Evolutionary conservation across 768 basidiomycete genomes (phyloP).

Genomic region (Psilocybe sp.): DNA sequence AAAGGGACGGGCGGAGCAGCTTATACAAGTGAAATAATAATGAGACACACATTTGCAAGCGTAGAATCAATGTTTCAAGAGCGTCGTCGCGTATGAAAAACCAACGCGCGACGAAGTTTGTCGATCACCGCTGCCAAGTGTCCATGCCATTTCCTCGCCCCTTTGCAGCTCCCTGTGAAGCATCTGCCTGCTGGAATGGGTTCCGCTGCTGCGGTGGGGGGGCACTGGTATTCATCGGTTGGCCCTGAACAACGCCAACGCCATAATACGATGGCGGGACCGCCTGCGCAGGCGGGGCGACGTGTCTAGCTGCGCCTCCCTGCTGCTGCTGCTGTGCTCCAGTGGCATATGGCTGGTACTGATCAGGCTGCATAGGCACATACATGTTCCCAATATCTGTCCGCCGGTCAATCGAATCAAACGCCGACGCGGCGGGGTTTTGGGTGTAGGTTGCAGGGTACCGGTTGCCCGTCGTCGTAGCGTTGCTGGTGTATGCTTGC

Average conservation of each 20-base stretch:
- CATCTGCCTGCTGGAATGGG: slow-evolving; percentile 36
- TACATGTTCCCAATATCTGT: slow-evolving; percentile 69
- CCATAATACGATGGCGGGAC: slow-evolving; percentile 72
- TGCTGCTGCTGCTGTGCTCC: slow-evolving; percentile 21
- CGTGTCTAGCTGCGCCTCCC: slow-evolving; percentile 36
- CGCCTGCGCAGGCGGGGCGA: slow-evolving; percentile 48
- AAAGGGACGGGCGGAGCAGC: no score
- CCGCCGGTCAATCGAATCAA: slow-evolving; percentile 61
- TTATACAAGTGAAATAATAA: no score
- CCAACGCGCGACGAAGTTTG: not conserved
- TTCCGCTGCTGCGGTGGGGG: slow-evolving; percentile 31
- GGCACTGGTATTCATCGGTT: slow-evolving; percentile 29
- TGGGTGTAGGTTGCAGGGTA: slow-evolving; percentile 58
- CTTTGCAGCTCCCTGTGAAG: slow-evolving; percentile 44
- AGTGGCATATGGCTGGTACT: slow-evolving; percentile 56
- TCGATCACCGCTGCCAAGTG: slow-evolving; percentile 66
- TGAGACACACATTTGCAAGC: no score
- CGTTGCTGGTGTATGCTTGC: slow-evolving; percentile 60
- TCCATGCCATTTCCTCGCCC: slow-evolving; percentile 66
- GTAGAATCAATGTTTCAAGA: no score
- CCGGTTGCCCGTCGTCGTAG: slow-evolving; percentile 55
- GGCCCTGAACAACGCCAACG: slow-evolving; percentile 51
- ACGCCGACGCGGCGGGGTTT: slow-evolving; percentile 37
- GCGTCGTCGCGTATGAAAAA: no score
- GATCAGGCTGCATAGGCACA: slow-evolving; percentile 82